phyloP scores from a whole-genome alignment of 805 yeast species.

The Yarrowia yakushimensis region DNA sequence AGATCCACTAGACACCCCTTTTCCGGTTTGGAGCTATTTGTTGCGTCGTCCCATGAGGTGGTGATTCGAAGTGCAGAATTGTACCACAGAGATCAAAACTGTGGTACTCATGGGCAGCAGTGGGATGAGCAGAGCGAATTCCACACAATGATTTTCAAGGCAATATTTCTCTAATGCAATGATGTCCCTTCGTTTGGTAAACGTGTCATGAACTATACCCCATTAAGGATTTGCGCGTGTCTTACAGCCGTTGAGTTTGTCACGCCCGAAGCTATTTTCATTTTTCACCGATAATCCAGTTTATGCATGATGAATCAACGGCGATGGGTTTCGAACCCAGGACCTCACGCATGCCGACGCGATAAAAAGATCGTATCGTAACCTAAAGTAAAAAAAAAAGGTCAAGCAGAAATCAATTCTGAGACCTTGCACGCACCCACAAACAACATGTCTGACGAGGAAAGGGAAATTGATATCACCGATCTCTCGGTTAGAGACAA shows the following conservation, averaged over 20 bases:
- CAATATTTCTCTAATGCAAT: background rate
- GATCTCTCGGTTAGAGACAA: constrained; percentile 30
- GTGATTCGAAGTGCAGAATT: background rate
- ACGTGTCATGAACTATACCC: constrained; percentile 10
- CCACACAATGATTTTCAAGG: background rate
- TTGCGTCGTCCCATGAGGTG: background rate
- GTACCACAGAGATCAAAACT: too few relatives aligned
- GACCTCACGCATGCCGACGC: background rate
- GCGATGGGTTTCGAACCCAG: background rate
- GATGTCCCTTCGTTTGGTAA: background rate
- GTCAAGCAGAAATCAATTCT: background rate
- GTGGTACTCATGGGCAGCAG: too few relatives aligned
- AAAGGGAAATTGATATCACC: constrained; percentile 29
- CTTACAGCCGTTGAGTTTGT: constrained; percentile 2
- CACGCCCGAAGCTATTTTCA: background rate
- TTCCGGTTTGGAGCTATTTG: background rate
- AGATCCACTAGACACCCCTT: background rate
- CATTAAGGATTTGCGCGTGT: background rate
- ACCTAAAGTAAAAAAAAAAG: constrained; percentile 4
- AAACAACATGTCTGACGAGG: constrained; percentile 20
- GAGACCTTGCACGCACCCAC: background rate
- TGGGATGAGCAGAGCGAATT: background rate
- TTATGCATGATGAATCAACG: background rate
- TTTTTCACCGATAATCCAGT: background rate
- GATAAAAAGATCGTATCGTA: constrained; percentile 8